Evolutionary conservation across 805 yeast genomes (phyloP), one percentile per base, ranked within the genome.

Genomic region (Candida nitratophila): DNA sequence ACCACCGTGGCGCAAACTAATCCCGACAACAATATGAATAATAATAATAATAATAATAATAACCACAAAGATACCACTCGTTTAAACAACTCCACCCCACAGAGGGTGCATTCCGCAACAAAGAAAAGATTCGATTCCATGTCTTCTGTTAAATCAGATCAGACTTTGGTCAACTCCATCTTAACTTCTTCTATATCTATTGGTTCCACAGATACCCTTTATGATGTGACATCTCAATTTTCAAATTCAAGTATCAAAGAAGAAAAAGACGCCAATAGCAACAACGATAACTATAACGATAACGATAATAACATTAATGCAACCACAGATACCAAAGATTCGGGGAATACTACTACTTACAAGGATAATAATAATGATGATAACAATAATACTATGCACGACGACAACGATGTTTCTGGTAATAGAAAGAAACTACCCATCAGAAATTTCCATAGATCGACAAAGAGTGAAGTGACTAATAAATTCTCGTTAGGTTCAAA

Each of bases 131-230:
- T 14, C 37, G 47, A 48, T 24, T 54, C 56, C 11, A 46, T 54
- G 9, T 52, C 58, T 8, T 54, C 56, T 14, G 42, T 48, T 17
- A 40, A 35, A 15, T 54, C 58, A 17, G 58, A 54, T 27, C 40
- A 51, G 2, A 54, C 58, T 8, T 44, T 54, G 7, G 46, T 51
- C 15, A 53, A 50, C 20, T 12, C n/a, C 5, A 12, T 29, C 4
- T 29, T 14, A 29, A 29, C 12, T 29, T 29, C 32, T 29, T 9
- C 32, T 10, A 8, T 22, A 22, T 54, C 57, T 6, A 47, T 50
- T 1, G 49, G 53, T 8, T 47, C 52, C 40, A 45, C 55, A 2
- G 57, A 54, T n/a, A 54, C 57, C 10, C 38, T 54, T n/a, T 45
- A 46, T 17, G 57, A 51, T 11, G 41, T 47, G 3, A 48, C 50